Conservation (phyloP, 73 alveolate species). For the Effrenium voratum region DNA sequence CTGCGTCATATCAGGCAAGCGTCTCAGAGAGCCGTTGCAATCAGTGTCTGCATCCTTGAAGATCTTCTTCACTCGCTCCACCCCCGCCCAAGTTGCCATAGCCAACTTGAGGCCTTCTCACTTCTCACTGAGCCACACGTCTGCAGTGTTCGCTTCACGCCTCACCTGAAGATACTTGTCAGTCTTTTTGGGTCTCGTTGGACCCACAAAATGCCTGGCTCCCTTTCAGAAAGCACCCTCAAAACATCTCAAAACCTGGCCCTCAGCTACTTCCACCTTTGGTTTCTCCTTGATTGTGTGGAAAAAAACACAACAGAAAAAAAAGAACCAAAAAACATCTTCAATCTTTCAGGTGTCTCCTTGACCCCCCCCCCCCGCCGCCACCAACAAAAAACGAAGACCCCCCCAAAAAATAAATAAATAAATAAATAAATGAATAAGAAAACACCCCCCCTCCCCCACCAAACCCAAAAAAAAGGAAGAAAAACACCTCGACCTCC, state of each 20-base stretch:
- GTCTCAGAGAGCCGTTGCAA: constrained; percentile 23
- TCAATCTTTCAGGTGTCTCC: neutral
- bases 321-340: neutral
- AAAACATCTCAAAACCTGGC: neutral
- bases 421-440: neutral
- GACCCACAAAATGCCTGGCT: neutral
- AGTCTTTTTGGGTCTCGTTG: neutral
- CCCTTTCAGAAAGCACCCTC: neutral
- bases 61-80: constrained; percentile 44
- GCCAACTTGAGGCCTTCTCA: neutral
- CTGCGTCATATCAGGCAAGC: too few relatives aligned
- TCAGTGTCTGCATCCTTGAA: constrained; percentile 37
- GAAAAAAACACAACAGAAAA: too few relatives aligned
- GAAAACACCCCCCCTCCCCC: neutral
- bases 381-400: too few relatives aligned
- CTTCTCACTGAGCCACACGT: neutral
- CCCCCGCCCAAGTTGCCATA: constrained; percentile 28
- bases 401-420: neutral
- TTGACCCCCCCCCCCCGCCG: neutral
- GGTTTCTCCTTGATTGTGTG: too few relatives aligned
- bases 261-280: neutral
- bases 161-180: neutral
- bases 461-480: too few relatives aligned
- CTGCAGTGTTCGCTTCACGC: neutral
- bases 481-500: neutral